These are phyloP conservation scores for Boletellus ananas DNA, from an alignment of 768 basidiomycete species.

Conservation along the genomic window DNA sequence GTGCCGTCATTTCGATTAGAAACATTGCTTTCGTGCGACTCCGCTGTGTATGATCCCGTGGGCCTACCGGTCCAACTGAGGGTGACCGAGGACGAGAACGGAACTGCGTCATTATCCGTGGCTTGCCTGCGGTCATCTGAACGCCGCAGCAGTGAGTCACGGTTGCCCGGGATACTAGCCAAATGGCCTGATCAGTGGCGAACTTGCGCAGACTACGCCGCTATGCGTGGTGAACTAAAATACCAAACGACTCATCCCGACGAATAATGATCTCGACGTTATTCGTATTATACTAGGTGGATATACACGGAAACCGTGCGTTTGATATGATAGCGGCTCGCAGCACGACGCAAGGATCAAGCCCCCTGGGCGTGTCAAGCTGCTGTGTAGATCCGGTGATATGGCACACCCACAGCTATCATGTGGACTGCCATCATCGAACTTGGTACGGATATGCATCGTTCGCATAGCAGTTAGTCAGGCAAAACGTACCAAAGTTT, in stretches of 20 bases:
- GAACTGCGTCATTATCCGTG: no score
- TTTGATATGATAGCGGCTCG: not conserved
- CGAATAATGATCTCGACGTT: conserved; percentile 5
- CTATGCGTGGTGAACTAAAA: no score
- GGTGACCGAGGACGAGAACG: no score
- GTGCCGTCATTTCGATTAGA: no score
- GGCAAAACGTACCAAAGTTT: not conserved
- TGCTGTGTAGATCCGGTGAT: not conserved
- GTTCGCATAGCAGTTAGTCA: not conserved
- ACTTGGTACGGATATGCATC: not conserved
- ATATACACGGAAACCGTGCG: not conserved
- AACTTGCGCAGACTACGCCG: no score
- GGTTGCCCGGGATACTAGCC: no score
- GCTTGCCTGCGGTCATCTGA: no score
- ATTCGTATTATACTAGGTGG: conserved; percentile 1
- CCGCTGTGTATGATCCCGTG: no score
- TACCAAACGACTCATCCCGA: not conserved
- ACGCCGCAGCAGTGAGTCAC: no score
- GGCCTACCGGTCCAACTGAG: no score
- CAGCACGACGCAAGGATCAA: not conserved
- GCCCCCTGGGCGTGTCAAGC: not conserved
- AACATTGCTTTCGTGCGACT: no score
- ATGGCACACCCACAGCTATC: not conserved
- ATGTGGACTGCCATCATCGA: not conserved
- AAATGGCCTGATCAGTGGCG: no score